These are phyloP conservation scores for Hordeum pubiflorum DNA, from an alignment of 202 grass and related monocot species.

Conservation along the genomic window DNA sequence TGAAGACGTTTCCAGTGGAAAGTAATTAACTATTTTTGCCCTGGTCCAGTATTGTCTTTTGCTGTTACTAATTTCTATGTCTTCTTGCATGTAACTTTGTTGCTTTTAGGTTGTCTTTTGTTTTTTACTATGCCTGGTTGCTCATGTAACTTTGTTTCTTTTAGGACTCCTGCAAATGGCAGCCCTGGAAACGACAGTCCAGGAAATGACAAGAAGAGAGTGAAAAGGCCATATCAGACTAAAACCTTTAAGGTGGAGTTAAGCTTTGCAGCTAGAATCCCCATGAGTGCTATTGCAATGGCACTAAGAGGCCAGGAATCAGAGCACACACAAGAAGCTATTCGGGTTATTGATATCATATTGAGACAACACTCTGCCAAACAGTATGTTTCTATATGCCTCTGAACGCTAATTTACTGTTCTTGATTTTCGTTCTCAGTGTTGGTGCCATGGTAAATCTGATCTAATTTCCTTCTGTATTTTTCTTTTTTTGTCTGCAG, in stretches of 20 bases:
- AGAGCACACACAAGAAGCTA: constrained; percentile 53
- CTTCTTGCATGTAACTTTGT: neutral
- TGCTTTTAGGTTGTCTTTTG: neutral
- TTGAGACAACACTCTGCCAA: constrained; percentile 63
- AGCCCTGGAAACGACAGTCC: constrained; percentile 40
- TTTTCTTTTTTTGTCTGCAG: constrained; percentile 34
- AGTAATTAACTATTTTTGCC: constrained; percentile 28
- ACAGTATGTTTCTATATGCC: constrained; percentile 30
- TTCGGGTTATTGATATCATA: constrained; percentile 68
- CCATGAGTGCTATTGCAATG: constrained; percentile 52
- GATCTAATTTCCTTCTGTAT: neutral
- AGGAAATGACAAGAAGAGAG: constrained; percentile 49
- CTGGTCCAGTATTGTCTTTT: neutral
- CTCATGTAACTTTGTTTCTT: neutral
- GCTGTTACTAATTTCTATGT: neutral
- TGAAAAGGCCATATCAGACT: constrained; percentile 38
- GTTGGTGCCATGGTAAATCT: neutral
- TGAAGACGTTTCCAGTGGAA: constrained; percentile 51
- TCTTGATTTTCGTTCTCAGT: neutral
- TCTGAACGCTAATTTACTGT: neutral
- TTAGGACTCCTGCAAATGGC: constrained; percentile 51
- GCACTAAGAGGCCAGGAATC: constrained; percentile 57
- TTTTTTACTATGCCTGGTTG: neutral
- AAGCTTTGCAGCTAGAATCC: constrained; percentile 52
- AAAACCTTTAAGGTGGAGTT: constrained; percentile 63